phyloP scores from a whole-genome alignment of 2,329 filamentous ascomycete genomes.

The Claviceps quebecensis region DNA sequence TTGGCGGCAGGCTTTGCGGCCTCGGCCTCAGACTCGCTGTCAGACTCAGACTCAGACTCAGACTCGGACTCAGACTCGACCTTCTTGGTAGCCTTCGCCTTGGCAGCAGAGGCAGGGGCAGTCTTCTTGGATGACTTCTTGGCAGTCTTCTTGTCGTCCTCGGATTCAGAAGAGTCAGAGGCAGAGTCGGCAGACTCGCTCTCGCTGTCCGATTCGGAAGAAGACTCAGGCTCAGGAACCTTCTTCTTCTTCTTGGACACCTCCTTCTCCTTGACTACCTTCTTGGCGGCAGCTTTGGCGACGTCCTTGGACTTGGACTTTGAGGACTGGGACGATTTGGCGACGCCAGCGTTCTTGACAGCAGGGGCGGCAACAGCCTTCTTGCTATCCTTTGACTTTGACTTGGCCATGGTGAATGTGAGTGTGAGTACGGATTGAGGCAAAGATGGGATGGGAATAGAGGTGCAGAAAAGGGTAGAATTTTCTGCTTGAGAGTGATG shows the following conservation, averaged over 20 bases:
- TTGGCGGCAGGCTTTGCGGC: conserved; percentile 14
- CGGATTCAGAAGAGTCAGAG: conserved; percentile 21
- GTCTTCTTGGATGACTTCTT: conserved; percentile 14
- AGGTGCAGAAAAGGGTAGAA: background rate
- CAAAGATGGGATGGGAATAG: background rate
- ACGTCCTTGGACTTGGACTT: conserved; percentile 54
- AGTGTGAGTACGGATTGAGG: background rate
- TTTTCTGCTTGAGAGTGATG: background rate
- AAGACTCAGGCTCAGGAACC: conserved; percentile 27
- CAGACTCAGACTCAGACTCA: conserved; percentile 19
- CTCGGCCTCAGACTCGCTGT: conserved; percentile 24
- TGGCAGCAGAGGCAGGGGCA: conserved; percentile 1
- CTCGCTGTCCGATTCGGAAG: conserved; percentile 24
- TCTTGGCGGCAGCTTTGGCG: conserved; percentile 46
- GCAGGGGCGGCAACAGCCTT: conserved; percentile 37
- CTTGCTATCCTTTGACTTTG: conserved; percentile 43
- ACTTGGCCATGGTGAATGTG: conserved; percentile 42
- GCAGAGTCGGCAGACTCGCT: conserved; percentile 11
- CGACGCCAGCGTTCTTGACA: conserved; percentile 53
- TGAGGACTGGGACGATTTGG: conserved; percentile 51
- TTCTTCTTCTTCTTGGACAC: conserved; percentile 36
- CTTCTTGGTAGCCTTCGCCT: conserved; percentile 13
- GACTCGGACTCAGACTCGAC: conserved; percentile 11
- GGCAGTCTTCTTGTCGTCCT: conserved; percentile 18
- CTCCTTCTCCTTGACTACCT: conserved; percentile 28